Conservation (phyloP, 495 filamentous ascomycete genomes). For the Cetradonia linearis region DNA sequence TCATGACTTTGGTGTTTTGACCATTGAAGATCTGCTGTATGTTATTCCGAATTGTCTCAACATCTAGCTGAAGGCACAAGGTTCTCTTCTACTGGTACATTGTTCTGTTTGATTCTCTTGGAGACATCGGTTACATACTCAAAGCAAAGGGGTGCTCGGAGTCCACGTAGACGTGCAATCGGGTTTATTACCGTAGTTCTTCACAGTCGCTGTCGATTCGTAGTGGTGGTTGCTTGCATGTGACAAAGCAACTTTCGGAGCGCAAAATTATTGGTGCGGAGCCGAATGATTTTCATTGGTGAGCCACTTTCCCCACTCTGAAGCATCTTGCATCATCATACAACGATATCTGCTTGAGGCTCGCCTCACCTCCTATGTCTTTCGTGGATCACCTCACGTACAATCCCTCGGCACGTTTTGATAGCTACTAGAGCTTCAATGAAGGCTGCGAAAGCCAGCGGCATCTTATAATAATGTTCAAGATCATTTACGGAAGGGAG, state of each 20-base stretch:
- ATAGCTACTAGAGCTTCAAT: not conserved
- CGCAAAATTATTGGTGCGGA: not conserved
- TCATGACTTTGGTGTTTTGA: too few species aligned
- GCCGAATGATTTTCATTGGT: not conserved
- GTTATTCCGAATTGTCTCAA: too few species aligned
- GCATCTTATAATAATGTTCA: not conserved
- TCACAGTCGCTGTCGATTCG: too few species aligned
- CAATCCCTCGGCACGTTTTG: not conserved
- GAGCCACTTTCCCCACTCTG: not conserved
- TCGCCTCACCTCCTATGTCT: not conserved
- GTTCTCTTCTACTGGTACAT: too few species aligned
- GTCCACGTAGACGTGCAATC: too few species aligned
- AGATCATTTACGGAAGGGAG: not conserved
- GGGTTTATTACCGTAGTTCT: too few species aligned
- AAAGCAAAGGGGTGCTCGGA: too few species aligned
- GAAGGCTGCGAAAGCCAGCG: not conserved
- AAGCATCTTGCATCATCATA: not conserved
- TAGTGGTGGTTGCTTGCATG: too few species aligned
- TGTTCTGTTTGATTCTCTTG: too few species aligned
- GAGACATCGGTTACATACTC: too few species aligned
- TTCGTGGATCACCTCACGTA: not conserved
- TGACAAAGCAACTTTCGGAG: not conserved
- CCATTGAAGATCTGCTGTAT: too few species aligned
- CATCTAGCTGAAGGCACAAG: too few species aligned
- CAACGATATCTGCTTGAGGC: not conserved